Evolutionary conservation across 257 asterid genomes (phyloP).

Genomic region (Gardenia jasminoides): DNA sequence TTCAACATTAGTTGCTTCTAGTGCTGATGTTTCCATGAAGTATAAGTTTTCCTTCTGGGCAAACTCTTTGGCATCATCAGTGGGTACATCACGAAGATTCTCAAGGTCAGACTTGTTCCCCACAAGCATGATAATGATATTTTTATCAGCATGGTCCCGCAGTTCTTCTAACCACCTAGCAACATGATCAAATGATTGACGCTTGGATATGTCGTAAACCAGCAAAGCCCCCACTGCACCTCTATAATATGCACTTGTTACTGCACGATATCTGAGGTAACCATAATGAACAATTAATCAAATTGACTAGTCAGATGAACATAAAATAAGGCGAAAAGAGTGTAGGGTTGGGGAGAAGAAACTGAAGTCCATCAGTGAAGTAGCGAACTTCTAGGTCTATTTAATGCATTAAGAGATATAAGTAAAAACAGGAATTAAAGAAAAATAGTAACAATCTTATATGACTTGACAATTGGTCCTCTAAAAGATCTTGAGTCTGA

Average conservation of each 20-base stretch:
- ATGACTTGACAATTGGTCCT: neutral
- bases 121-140: constrained; percentile 73
- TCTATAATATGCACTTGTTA: constrained; percentile 89
- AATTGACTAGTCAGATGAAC: neutral
- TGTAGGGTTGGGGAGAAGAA: no score
- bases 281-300: constrained; percentile 12
- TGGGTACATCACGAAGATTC: constrained; percentile 57
- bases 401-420: no score
- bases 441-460: no score
- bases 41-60: constrained; percentile 77
- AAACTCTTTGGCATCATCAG: constrained; percentile 82
- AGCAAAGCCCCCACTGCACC: constrained; percentile 96
- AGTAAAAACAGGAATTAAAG: neutral
- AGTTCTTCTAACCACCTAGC: constrained; percentile 83
- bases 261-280: constrained; percentile 77
- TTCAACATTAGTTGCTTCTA: constrained; percentile 80
- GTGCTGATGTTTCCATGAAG: constrained; percentile 92
- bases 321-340: neutral
- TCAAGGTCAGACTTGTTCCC: constrained; percentile 88
- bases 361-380: no score
- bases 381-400: no score
- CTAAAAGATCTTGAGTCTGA: neutral
- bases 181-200: constrained; percentile 72
- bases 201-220: constrained; percentile 78
- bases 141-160: constrained; percentile 78